Base-by-base conservation (phyloP, 176 grass and related monocot genomes). In the Eremochloa ophiuroides region DNA sequence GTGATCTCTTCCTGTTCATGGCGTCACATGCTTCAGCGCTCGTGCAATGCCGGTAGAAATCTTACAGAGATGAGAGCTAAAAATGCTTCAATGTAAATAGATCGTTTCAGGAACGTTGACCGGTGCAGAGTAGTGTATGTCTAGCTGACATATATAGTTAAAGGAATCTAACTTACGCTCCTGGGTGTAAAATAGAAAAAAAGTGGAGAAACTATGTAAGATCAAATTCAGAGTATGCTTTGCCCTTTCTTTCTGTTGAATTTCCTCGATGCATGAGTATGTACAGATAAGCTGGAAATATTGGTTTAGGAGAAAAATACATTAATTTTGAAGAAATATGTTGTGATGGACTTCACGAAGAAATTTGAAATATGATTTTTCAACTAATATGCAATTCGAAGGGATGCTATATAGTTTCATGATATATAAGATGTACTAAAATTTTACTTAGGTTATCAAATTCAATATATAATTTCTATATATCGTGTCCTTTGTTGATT, bases 1-100 rank as follows among this genome's bases (percentile, higher is more conserved):
- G 55, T n/a, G 44, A 73, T 72, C 12, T 31, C 39, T 61, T 70
- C 64, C 9, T 41, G 7, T 85, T 55, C 13, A n/a, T 1, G 30
- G 34, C 46, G 35, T 33, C 16, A 46, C 28, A 33, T 66, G 65
- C 55, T 66, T 77, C 65, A 66, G 64, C 20, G 26, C 5, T 82
- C 29, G 25, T 55, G 18, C 28, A 53, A 67, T 79, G 44, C 48
- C 55, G 13, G 64, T 69, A 31, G 18, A 73, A 64, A 66, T 84
- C 15, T 66, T 66, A 56, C 59, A 58, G 39, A 71, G 42, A 89
- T 18, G 28, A 9, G 22, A 66, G 78, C 46, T 66, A 6, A 60
- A 71, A 59, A 44, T 65, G 16, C 26, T 61, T 61, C 30, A 47
- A 16, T 82, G 88, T 89, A 62, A 89, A 85, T 78, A 85, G 66